phyloP scores from a whole-genome alignment of 345 rosid genomes.

The Nasturtium officinale region DNA sequence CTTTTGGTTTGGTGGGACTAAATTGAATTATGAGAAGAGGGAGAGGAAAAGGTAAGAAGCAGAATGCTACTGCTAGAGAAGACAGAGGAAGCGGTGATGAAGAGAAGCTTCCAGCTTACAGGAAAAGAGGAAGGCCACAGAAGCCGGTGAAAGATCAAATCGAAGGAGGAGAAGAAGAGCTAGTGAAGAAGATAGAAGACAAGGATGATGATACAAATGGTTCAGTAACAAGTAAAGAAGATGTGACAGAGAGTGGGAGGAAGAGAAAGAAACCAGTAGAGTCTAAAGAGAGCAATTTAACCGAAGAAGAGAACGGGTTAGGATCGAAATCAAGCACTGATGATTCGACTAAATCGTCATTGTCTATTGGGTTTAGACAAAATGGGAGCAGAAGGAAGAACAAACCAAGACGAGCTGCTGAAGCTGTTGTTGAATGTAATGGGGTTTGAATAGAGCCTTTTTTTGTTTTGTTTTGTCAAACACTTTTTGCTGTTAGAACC shows the following conservation, averaged over 20 bases:
- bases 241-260: slow-evolving; percentile 52
- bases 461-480: not conserved
- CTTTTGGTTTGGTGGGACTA: not conserved
- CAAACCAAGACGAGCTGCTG: slow-evolving; percentile 86
- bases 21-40: slow-evolving; percentile 50
- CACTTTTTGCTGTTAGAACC: slow-evolving; percentile 23
- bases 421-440: slow-evolving; percentile 76
- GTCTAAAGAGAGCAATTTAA: slow-evolving; percentile 49
- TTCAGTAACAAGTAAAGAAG: slow-evolving; percentile 48
- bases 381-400: slow-evolving; percentile 75
- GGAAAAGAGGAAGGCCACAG: slow-evolving; percentile 74
- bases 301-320: slow-evolving; percentile 60
- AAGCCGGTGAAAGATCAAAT: slow-evolving; percentile 54
- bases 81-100: slow-evolving; percentile 69
- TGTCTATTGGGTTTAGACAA: slow-evolving; percentile 56
- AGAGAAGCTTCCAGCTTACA: slow-evolving; percentile 56
- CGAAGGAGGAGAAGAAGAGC: slow-evolving; percentile 38
- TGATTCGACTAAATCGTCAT: slow-evolving; percentile 47
- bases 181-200: slow-evolving; percentile 34
- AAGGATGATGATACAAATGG: slow-evolving; percentile 40
- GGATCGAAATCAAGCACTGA: slow-evolving; percentile 51
- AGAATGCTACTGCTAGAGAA: slow-evolving; percentile 47
- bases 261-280: slow-evolving; percentile 58
- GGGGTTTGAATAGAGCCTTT: slow-evolving; percentile 35
- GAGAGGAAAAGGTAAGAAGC: slow-evolving; percentile 76